Base-by-base conservation (phyloP, 2,329 filamentous ascomycete species). In the Penicillium sp. region DNA sequence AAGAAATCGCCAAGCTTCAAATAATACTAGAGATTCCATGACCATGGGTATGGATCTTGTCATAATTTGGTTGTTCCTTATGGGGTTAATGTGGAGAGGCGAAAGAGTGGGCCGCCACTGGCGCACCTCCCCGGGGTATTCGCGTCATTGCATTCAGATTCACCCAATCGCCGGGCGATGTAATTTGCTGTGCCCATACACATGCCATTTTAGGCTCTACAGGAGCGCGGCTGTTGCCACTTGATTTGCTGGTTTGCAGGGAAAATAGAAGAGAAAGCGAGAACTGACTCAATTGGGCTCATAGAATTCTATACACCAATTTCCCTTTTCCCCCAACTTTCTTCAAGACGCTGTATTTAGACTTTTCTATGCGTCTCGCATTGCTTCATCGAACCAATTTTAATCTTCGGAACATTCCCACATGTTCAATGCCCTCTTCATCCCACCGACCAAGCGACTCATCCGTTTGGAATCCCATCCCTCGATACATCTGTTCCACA, bases 391-490 rank as follows among this genome's bases (percentile, higher is more conserved):
- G 23, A 7, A 15, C 22, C 27, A 43, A 26, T 6, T 6, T 22
- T 9, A 51, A 25, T 33, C 72, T 62, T 71, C 75, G 82, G 82
- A 84, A 96, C 92, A 97, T 95, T 56, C 89, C 92, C 18, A 95
- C 81, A 77, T 96, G 91, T 61, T 83, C 79, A 52, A 96, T 93
- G 4, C 89, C 90, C 67, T 94, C 91, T 72, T 97, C 92, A 58
- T 81, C 79, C 91, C 92, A 97, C 29, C 72, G 80, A 1, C 90
- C 89, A 83, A 93, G 84, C 9, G 75, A 78, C 67, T 89, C 81
- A 73, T 97, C 92, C 9, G 83, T 77, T 58, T 79, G 75, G 71
- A 96, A 97, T 0, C 91, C 92, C 73, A 87, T 82, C 67, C 79
- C 82, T 66, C 77, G 75, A 85, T 92, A 97, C 62, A 87, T 78